phyloP scores from a whole-genome alignment of 495 filamentous ascomycete species.

The Jackrogersella multiformis region DNA sequence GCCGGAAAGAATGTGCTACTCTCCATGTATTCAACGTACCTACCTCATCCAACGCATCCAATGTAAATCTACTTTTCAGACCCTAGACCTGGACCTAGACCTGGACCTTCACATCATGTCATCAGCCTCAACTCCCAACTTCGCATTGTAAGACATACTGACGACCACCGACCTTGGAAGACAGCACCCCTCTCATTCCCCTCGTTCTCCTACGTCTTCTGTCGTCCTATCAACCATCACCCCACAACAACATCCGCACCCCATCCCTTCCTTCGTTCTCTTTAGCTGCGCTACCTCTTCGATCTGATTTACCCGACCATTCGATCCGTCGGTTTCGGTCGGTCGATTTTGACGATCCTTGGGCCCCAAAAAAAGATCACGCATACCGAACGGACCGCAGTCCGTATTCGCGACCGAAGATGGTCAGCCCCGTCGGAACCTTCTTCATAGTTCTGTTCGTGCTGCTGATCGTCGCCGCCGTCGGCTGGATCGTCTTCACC shows the following conservation, averaged over 20 bases:
- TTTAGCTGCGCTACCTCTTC: slow-evolving; percentile 21
- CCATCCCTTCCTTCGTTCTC: slow-evolving; percentile 1
- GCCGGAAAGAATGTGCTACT: slow-evolving; percentile 24
- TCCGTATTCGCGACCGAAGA: slow-evolving; percentile 40
- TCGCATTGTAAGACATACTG: slow-evolving; percentile 39
- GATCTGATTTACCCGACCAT: slow-evolving; percentile 10
- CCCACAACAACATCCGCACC: slow-evolving; percentile 4
- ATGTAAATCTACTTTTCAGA: no score
- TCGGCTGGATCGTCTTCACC: slow-evolving; percentile 64
- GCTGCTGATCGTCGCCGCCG: slow-evolving; percentile 53
- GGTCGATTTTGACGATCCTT: slow-evolving; percentile 3
- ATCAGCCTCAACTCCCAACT: slow-evolving; percentile 43
- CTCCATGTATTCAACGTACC: no score
- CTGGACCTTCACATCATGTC: no score
- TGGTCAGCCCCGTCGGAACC: slow-evolving; percentile 55
- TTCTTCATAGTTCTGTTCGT: slow-evolving; percentile 63
- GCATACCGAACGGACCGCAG: slow-evolving; percentile 1
- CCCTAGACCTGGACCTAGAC: no score
- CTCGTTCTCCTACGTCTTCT: no score
- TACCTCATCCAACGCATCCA: no score
- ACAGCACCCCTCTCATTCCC: no score
- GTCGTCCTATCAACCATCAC: slow-evolving; percentile 3
- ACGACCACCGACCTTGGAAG: no score
- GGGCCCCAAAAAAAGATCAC: background rate
- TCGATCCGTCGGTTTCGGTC: slow-evolving; percentile 17